Evolutionary conservation across 164 flowering plant genomes (phyloP).

Genomic region (Vitis cinerea): DNA sequence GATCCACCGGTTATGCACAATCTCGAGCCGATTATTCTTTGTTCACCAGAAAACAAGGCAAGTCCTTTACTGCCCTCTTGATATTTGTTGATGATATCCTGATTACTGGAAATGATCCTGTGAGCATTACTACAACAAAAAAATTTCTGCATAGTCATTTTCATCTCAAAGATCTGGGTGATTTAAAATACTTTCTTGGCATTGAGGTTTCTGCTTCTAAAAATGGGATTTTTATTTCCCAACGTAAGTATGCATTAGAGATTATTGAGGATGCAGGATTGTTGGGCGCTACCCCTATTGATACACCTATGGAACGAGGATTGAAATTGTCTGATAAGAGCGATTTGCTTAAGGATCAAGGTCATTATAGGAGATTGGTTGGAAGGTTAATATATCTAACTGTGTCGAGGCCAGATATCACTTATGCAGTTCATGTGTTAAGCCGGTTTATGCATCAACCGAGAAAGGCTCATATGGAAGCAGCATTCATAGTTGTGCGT

Average conservation of each 20-base stretch:
- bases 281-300: not conserved
- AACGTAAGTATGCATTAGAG: not conserved
- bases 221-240: constrained; percentile 2
- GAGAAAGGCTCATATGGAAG: constrained; percentile 3
- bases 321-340: constrained; percentile 7
- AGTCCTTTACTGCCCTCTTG: not conserved
- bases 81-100: too few relatives aligned
- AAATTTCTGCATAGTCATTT: not conserved
- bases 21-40: not conserved
- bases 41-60: not conserved
- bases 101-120: not conserved
- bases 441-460: not conserved
- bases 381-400: not conserved
- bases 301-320: not conserved
- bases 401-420: constrained; percentile 4
- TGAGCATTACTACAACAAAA: not conserved
- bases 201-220: not conserved
- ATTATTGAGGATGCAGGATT: constrained; percentile 1
- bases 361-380: constrained; percentile 1
- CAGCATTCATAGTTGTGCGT: not conserved
- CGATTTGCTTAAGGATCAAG: constrained; percentile 3
- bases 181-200: not conserved
- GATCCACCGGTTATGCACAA: not conserved
- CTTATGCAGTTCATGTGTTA: not conserved
- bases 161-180: too few relatives aligned